Percentiles rank a stretch among this genome's conserved stretches.
These are phyloP conservation scores for Pseudopithomyces maydicus DNA, from an alignment of 2,329 filamentous ascomycete species.

Conservation along the genomic window DNA sequence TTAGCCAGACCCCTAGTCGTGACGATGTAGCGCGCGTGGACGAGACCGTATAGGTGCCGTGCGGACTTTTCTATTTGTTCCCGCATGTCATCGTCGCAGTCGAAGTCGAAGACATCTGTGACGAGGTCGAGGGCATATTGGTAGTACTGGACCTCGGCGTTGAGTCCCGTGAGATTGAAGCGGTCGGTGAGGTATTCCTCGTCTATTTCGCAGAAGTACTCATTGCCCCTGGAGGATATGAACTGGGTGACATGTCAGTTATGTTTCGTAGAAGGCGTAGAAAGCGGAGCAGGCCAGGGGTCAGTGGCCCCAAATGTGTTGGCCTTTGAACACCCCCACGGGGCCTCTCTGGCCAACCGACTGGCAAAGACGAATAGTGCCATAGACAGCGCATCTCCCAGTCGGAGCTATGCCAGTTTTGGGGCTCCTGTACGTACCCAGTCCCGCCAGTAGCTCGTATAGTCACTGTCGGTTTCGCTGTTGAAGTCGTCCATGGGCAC, in stretches of 20 bases:
- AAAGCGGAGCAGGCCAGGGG: constrained; percentile 4
- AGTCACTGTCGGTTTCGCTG: constrained; percentile 97
- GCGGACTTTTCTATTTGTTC: constrained; percentile 98
- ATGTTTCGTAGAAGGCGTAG: not conserved
- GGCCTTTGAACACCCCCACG: not conserved
- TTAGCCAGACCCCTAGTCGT: constrained; percentile 92
- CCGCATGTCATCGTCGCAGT: constrained; percentile 97
- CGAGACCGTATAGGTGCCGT: constrained; percentile 90
- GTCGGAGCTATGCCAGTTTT: not conserved
- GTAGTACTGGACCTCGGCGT: constrained; percentile 97
- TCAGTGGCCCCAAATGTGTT: not conserved
- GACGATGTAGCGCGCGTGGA: constrained; percentile 95
- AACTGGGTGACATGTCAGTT: constrained; percentile 64
- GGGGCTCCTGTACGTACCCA: constrained; percentile 73
- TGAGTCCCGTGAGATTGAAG: constrained; percentile 96
- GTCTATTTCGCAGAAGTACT: constrained; percentile 99
- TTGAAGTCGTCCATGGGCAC: constrained; percentile 90
- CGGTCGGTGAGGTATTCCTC: constrained; percentile 98
- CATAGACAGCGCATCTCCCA: not conserved
- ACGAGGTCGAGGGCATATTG: constrained; percentile 98
- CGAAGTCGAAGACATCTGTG: constrained; percentile 97
- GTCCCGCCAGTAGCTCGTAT: constrained; percentile 98
- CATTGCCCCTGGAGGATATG: constrained; percentile 95
- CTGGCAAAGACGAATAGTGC: not conserved
- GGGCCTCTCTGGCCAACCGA: not conserved